Evolutionary conservation across 805 yeast species (phyloP), one percentile per base, ranked within the genome.

Genomic region (Cyberlindnera mycetangii): DNA sequence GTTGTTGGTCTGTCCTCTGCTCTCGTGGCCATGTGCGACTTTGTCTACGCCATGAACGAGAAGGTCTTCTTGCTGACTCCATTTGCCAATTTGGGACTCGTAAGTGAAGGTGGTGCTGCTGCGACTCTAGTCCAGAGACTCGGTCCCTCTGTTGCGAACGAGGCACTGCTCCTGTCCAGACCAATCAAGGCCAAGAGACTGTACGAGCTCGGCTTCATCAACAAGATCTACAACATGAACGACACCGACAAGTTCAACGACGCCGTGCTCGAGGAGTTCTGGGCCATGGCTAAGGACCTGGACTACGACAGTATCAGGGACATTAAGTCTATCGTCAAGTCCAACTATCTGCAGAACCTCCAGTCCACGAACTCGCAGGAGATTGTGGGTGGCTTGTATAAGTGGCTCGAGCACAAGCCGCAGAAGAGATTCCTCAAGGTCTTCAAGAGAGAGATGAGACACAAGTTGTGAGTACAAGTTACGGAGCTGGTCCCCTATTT

Each of bases 1-100:
- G 95, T 80, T 5, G 75, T 89, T 47, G 97, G 97, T 0, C 72
- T 89, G 47, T 70, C 81, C 25, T 79, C 90, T 2, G 89, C 89
- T 0, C 62, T 89, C 41, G 81, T 87, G 11, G 76, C 83, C n/a
- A 66, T 85, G 42, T 79, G 85, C 64, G 97, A 89, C 64, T 71
- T 89, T 47, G 72, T 89, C 9, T 88, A 86, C 59, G 82, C 83
- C 12, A 76, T 73, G 52, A 78, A 81, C 55, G 76, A 72, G 37
- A 68, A 73, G 31, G 74, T 77, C 39, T 76, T 80, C 48, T 58
- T 88, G 50, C 74, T 82, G 56, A 74, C 81, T 14, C 96, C 97
- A 7, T 89, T 89, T 65, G 79, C 89, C 35, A 84, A 83, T 59
- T 73, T 89, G 53, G 95, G 96, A 2, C 74, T 89, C 54, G 89